These are phyloP conservation scores for Syzygium aqueum DNA, from an alignment of 345 rosid species.

Conservation along the genomic window DNA sequence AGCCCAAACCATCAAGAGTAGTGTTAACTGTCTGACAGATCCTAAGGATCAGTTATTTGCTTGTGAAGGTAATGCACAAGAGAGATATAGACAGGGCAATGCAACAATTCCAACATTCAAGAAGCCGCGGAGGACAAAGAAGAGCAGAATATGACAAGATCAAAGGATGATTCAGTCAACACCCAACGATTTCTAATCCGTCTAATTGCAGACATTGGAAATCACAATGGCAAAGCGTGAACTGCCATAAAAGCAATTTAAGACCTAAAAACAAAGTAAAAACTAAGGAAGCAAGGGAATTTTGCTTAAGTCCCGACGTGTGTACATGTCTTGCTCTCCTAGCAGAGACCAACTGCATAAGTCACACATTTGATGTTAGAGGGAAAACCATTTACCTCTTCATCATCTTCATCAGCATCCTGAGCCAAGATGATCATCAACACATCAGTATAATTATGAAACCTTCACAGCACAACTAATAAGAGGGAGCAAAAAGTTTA, in stretches of 20 bases:
- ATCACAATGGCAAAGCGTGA: not conserved
- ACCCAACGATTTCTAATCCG: not conserved
- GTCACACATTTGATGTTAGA: not conserved
- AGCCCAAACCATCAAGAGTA: not conserved
- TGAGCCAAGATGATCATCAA: constrained; percentile 7
- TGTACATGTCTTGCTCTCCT: not conserved
- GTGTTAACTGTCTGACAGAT: not conserved
- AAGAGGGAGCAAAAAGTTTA: not conserved
- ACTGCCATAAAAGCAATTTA: not conserved
- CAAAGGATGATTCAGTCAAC: not conserved
- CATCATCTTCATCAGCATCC: constrained; percentile 72
- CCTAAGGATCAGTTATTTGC: not conserved
- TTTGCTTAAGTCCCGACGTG: not conserved
- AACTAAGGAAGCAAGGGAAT: not conserved
- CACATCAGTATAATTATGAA: not conserved
- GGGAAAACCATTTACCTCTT: constrained; percentile 29
- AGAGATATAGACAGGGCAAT: not conserved
- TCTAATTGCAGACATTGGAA: not conserved
- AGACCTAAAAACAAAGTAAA: not conserved
- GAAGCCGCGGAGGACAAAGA: not conserved
- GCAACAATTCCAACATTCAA: not conserved
- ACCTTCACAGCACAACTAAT: not conserved
- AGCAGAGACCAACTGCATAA: not conserved
- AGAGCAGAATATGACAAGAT: not conserved
- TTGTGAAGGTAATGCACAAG: not conserved